These are phyloP conservation scores for Calamus simplicifolius DNA, from an alignment of 176 grass and related monocot species.

Conservation along the genomic window DNA sequence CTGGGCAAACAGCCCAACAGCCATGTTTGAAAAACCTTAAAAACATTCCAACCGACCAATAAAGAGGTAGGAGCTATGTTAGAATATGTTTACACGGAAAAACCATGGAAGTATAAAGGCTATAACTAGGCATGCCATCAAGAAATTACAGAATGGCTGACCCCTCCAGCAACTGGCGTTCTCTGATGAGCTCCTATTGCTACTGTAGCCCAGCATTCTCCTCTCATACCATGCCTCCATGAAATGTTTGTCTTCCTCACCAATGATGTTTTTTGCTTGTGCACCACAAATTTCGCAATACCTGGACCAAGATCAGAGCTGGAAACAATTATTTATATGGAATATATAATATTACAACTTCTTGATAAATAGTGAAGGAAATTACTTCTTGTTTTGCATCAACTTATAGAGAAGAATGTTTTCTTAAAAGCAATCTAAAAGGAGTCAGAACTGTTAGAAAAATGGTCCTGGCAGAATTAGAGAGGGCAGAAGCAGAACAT, in stretches of 20 bases:
- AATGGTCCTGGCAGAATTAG: too few relatives aligned
- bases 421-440: too few relatives aligned
- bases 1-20: too few relatives aligned
- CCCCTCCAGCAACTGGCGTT: not conserved
- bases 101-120: constrained; percentile 3
- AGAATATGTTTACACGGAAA: constrained; percentile 6
- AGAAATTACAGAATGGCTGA: constrained; percentile 7
- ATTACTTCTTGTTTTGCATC: too few relatives aligned
- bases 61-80: not conserved
- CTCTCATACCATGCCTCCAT: constrained; percentile 3
- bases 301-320: not conserved
- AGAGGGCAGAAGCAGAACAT: too few relatives aligned
- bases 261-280: constrained; percentile 3
- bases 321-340: too few relatives aligned
- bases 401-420: too few relatives aligned
- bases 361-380: too few relatives aligned
- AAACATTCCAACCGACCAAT: too few relatives aligned
- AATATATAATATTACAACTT: too few relatives aligned
- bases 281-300: constrained; percentile 13
- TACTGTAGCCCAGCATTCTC: not conserved
- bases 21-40: too few relatives aligned
- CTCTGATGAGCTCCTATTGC: not conserved
- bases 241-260: not conserved
- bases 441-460: too few relatives aligned
- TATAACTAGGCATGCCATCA: constrained; percentile 1